Conservation (phyloP, 1,284 basidiomycete genomes). For the Anthracocystis panici-leucophaei region DNA sequence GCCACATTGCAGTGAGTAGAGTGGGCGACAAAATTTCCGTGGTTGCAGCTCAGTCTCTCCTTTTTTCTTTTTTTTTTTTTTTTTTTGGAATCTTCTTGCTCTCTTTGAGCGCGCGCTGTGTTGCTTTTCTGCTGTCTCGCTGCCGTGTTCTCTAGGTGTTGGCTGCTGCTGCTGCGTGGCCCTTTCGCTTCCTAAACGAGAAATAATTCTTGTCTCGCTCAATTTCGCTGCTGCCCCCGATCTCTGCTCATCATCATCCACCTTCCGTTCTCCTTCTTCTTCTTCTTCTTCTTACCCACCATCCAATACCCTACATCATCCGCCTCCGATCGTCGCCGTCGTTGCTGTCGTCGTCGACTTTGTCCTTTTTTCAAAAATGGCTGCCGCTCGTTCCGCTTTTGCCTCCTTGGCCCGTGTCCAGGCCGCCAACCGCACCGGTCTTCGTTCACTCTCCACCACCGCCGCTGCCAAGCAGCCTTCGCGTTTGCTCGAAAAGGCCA, state of each 20-base stretch:
- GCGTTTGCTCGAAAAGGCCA: slow-evolving; percentile 39
- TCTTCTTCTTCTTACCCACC: slow-evolving; percentile 3
- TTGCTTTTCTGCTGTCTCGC: slow-evolving; percentile 1
- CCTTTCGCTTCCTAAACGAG: background rate
- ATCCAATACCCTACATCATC: background rate
- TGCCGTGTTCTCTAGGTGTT: background rate
- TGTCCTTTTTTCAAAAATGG: slow-evolving; percentile 23
- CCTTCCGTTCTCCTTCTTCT: slow-evolving; percentile 3
- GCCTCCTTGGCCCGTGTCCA: slow-evolving; percentile 50
- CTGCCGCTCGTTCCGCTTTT: slow-evolving; percentile 48
- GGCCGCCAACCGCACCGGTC: slow-evolving; percentile 27
- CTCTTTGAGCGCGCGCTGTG: slow-evolving; percentile 6
- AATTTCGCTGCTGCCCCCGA: background rate
- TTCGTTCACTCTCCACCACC: slow-evolving; percentile 42
- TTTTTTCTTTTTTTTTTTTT: slow-evolving; percentile 3
- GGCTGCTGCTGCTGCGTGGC: slow-evolving; percentile 9
- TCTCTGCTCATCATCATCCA: slow-evolving; percentile 3
- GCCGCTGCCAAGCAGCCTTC: slow-evolving; percentile 50
- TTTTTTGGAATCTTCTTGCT: background rate
- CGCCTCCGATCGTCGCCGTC: background rate
- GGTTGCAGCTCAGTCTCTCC: slow-evolving; percentile 23
- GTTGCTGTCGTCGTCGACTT: slow-evolving; percentile 6
- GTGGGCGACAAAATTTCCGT: background rate
- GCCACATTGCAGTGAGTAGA: slow-evolving; percentile 1
- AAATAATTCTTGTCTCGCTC: background rate